These are phyloP conservation scores for Gynochthodes officinalis DNA, from an alignment of 257 asterid genomes.

Conservation along the genomic window DNA sequence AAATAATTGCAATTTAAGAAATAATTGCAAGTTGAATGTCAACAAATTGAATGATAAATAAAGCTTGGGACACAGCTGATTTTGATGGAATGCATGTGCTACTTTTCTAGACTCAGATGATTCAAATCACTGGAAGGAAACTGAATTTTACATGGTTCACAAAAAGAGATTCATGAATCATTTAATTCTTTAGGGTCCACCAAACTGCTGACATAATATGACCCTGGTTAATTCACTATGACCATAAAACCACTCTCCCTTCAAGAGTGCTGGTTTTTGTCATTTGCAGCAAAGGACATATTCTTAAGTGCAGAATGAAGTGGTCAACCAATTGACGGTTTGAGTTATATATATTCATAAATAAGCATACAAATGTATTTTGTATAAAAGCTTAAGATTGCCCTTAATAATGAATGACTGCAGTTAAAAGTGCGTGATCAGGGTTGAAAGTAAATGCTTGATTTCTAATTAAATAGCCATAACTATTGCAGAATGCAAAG, in stretches of 20 bases:
- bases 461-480: not conserved
- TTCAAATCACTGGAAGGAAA: not conserved
- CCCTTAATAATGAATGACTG: not conserved
- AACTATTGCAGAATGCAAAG: not conserved
- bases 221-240: not conserved
- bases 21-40: not conserved
- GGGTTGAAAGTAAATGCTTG: not conserved
- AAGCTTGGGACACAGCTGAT: too few species aligned
- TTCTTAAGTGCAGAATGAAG: not conserved
- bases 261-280: not conserved
- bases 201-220: not conserved
- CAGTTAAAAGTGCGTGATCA: not conserved
- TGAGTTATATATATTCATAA: not conserved
- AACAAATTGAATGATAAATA: not conserved
- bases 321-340: not conserved
- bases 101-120: not conserved
- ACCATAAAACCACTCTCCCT: not conserved
- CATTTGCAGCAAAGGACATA: not conserved
- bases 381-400: not conserved
- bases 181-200: not conserved
- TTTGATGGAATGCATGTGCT: not conserved
- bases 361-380: not conserved
- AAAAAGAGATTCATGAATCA: slow-evolving; percentile 2
- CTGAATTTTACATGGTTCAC: not conserved
- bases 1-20: slow-evolving; percentile 8